Evolutionary conservation across 495 filamentous ascomycete species (phyloP).

Genomic region (Hamigera avellanea): DNA sequence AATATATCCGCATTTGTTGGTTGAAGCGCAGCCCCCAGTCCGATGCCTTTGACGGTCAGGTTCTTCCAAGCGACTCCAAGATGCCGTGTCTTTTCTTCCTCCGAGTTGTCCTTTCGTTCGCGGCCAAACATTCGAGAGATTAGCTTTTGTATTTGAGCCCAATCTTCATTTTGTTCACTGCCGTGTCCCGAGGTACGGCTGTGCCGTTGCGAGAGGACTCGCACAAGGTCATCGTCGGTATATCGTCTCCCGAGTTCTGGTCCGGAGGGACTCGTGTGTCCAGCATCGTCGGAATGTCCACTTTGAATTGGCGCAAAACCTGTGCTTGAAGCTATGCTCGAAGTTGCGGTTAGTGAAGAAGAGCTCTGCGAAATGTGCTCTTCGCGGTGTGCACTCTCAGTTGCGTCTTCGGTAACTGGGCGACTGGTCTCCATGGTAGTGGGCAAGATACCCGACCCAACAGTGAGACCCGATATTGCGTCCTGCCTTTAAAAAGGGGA

Average conservation of each 20-base stretch:
- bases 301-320: conserved; percentile 4
- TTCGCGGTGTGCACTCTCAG: no score
- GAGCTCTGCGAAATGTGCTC: background rate
- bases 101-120: conserved; percentile 45
- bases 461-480: no score
- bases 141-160: conserved; percentile 44
- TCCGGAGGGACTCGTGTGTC: background rate
- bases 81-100: conserved; percentile 53
- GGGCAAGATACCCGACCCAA: no score
- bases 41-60: conserved; percentile 54
- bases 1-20: conserved; percentile 54
- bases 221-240: conserved; percentile 41
- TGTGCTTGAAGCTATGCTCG: background rate
- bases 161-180: conserved; percentile 34
- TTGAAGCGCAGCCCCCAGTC: conserved; percentile 55
- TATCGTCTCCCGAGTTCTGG: conserved; percentile 3
- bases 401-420: no score
- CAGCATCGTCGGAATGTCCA: background rate
- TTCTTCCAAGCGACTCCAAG: conserved; percentile 49
- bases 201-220: conserved; percentile 37
- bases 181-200: conserved; percentile 24
- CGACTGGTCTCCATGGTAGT: no score
- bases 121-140: conserved; percentile 56
- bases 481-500: no score
- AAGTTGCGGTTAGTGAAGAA: background rate